A percentile compares a stretch with the other conserved stretches of the same genome.
Conservation (phyloP, 306 rosid genomes). For the Rubus idaeus region DNA sequence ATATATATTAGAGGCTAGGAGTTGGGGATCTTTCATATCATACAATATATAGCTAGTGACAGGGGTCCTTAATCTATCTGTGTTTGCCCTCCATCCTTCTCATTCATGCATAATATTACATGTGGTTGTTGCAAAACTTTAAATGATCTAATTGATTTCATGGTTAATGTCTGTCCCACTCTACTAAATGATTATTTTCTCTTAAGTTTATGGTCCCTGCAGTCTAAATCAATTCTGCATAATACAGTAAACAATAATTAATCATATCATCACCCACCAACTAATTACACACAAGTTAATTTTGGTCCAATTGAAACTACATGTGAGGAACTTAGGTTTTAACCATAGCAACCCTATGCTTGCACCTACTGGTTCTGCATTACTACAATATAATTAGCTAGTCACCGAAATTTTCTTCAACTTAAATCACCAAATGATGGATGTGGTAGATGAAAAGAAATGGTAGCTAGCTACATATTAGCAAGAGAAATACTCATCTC, state of each 20-base stretch:
- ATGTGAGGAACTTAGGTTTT: background rate
- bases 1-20: background rate
- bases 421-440: no score
- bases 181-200: background rate
- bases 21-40: background rate
- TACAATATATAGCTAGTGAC: no score
- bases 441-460: no score
- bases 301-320: background rate
- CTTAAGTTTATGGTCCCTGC: background rate
- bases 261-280: background rate
- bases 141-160: background rate
- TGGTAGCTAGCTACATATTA: no score
- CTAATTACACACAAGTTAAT: background rate
- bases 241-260: background rate
- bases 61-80: background rate
- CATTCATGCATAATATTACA: background rate
- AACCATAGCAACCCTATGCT: background rate
- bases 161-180: background rate
- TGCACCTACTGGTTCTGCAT: background rate
- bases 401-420: no score
- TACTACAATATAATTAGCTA: no score
- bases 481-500: no score
- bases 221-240: background rate
- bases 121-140: slow-evolving; percentile 2
- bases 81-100: background rate